Evolutionary conservation across 2,329 filamentous ascomycete genomes (phyloP).

Genomic region (Colletotrichum phormii): DNA sequence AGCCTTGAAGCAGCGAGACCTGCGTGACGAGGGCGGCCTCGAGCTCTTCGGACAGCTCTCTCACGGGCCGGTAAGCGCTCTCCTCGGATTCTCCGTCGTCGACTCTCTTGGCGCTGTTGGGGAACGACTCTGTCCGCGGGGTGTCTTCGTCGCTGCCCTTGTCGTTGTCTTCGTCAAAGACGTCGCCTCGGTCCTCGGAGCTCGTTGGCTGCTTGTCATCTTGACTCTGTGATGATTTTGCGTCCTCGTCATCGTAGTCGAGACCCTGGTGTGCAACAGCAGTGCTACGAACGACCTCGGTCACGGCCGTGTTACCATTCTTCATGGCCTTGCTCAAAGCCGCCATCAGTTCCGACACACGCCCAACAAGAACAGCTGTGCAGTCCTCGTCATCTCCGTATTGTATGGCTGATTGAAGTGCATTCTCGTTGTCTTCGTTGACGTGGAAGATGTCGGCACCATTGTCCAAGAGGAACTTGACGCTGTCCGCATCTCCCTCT

Average conservation of each 20-base stretch:
- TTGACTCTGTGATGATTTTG: constrained; percentile 25
- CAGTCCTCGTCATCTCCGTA: constrained; percentile 42
- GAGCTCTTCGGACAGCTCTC: constrained; percentile 15
- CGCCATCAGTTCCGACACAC: constrained; percentile 44
- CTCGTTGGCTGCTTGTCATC: background rate
- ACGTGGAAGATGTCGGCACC: constrained; percentile 50
- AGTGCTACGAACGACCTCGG: constrained; percentile 43
- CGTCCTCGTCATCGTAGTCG: constrained; percentile 42
- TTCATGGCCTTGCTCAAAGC: constrained; percentile 45
- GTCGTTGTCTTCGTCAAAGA: background rate
- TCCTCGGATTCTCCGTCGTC: background rate
- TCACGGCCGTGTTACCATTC: constrained; percentile 44
- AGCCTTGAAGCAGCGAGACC: constrained; percentile 22
- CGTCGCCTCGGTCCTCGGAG: background rate
- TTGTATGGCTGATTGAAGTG: constrained; percentile 45
- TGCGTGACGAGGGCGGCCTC: constrained; percentile 26
- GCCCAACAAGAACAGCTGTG: constrained; percentile 45
- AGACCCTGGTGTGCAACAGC: constrained; percentile 44
- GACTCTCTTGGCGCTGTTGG: background rate
- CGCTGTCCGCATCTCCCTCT: constrained; percentile 46
- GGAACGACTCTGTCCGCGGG: constrained; percentile 14
- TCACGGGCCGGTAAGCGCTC: constrained; percentile 2
- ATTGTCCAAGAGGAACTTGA: constrained; percentile 48
- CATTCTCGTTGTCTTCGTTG: constrained; percentile 44
- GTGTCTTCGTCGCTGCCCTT: background rate